Conservation (phyloP, 371 early-diverging fungal genomes). For the Zopfochytrium polystomum region DNA sequence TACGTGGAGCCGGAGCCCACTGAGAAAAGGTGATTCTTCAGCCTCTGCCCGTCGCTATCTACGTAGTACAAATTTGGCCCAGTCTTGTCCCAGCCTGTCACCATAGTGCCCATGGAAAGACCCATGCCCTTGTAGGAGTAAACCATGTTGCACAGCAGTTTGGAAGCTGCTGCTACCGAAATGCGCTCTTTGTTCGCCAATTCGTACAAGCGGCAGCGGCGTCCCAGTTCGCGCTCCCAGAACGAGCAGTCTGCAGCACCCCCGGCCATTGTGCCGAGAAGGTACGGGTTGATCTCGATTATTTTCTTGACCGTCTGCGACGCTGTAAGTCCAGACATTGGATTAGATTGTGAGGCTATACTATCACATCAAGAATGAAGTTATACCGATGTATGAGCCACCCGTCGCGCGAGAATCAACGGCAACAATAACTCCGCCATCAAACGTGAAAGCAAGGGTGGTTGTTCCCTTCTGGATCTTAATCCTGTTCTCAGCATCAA, state of each 20-base stretch:
- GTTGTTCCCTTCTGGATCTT: conserved; percentile 98
- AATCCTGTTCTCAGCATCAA: conserved; percentile 55
- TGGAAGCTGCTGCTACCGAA: conserved; percentile 98
- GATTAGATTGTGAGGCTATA: conserved; percentile 9
- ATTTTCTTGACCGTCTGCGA: conserved; percentile 99
- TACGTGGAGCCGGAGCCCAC: conserved; percentile 47
- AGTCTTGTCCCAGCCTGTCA: conserved; percentile 98
- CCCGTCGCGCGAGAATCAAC: conserved; percentile 99
- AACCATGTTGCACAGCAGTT: conserved; percentile 94
- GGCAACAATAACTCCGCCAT: conserved; percentile 96
- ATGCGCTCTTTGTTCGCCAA: conserved; percentile 98
- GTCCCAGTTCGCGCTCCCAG: conserved; percentile 99
- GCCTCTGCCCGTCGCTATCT: conserved; percentile 93
- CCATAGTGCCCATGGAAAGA: conserved; percentile 99
- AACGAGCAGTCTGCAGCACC: conserved; percentile 99
- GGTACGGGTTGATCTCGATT: conserved; percentile 98
- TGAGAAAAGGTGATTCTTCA: conserved; percentile 92
- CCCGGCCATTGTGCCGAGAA: conserved; percentile 99
- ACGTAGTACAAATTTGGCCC: conserved; percentile 98
- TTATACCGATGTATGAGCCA: conserved; percentile 95
- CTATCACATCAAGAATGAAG: background rate
- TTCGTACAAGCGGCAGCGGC: conserved; percentile 94
- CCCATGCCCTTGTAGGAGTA: conserved; percentile 99
- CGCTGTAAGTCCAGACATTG: conserved; percentile 55
- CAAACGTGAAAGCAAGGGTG: conserved; percentile 98